phyloP scores from a whole-genome alignment of 306 rosid species.

The Cucumis hystrix region DNA sequence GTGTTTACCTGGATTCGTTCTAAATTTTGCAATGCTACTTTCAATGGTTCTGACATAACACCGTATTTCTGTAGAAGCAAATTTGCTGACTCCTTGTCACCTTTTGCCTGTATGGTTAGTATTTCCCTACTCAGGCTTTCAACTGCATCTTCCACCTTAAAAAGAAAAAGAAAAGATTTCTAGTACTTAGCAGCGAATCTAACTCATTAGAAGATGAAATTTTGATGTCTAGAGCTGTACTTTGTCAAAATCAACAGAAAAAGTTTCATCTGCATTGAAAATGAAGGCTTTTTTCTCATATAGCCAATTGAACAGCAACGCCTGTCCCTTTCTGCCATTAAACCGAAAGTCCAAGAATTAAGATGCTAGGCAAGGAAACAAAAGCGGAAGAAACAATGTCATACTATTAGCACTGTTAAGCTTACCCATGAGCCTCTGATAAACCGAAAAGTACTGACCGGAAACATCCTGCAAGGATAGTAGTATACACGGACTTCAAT shows the following conservation, averaged over 20 bases:
- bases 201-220: neutral
- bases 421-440: conserved; percentile 92
- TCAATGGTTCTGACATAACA: conserved; percentile 45
- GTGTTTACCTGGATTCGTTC: too few relatives aligned
- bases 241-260: conserved; percentile 79
- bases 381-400: conserved; percentile 4
- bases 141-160: conserved; percentile 68
- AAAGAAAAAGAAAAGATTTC: neutral
- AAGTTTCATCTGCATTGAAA: conserved; percentile 35
- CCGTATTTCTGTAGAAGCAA: conserved; percentile 53
- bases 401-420: conserved; percentile 1
- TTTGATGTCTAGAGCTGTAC: conserved; percentile 18
- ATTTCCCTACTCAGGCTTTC: conserved; percentile 81
- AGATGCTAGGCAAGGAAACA: conserved; percentile 14
- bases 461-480: conserved; percentile 93
- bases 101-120: conserved; percentile 83
- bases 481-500: conserved; percentile 71
- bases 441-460: conserved; percentile 90
- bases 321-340: conserved; percentile 75
- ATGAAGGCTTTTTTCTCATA: conserved; percentile 71
- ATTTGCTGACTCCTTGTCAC: conserved; percentile 76
- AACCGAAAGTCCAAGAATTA: conserved; percentile 9
- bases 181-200: neutral
- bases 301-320: conserved; percentile 91
- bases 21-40: conserved; percentile 29